These are phyloP conservation scores for Cutaneotrichosporon cavernicola DNA, from an alignment of 1,284 basidiomycete species.

Conservation along the genomic window DNA sequence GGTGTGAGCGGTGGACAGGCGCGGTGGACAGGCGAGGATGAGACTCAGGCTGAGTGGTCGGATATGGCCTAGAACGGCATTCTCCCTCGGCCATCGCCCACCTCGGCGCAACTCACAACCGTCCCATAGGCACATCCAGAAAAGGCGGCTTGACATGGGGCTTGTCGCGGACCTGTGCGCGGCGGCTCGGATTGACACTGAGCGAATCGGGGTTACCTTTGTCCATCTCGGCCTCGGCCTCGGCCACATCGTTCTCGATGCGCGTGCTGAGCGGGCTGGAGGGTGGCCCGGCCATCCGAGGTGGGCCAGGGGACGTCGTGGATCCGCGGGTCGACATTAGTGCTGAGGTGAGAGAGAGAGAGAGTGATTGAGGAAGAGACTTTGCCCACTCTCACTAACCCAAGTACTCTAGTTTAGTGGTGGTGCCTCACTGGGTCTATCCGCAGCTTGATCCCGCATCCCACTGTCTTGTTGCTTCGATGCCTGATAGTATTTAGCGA, in stretches of 20 bases:
- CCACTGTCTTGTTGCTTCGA: no score
- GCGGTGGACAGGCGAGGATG: not conserved
- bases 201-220: not conserved
- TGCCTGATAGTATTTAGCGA: no score
- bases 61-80: no score
- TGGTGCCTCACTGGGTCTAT: no score
- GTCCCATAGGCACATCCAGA: constrained; percentile 47
- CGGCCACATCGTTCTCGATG: not conserved
- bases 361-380: not conserved
- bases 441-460: no score
- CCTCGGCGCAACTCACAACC: constrained; percentile 40
- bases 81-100: no score
- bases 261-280: no score
- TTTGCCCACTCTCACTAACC: no score
- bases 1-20: not conserved
- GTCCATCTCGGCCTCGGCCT: not conserved
- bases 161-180: constrained; percentile 42
- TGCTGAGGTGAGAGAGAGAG: not conserved
- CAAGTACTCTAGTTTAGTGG: no score
- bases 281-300: no score
- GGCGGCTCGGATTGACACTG: constrained; percentile 29
- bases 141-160: constrained; percentile 51
- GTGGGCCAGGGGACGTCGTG: no score
- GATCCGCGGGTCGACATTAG: not conserved
- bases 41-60: not conserved